Conservation (phyloP, 768 basidiomycete species). For the Suillus subalutaceus region DNA sequence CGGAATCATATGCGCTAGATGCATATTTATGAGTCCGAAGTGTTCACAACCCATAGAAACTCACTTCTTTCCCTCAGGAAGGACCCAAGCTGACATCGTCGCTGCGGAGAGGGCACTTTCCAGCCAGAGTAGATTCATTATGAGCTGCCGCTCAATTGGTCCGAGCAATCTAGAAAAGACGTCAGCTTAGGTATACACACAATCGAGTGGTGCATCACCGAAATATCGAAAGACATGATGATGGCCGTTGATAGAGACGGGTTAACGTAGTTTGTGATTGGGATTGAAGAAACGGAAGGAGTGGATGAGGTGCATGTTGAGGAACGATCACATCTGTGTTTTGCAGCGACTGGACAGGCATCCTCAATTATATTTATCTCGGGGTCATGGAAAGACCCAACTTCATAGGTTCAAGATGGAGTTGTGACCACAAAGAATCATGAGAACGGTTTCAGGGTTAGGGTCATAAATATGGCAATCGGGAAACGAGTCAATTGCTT, state of each 20-base stretch:
- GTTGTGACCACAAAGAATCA: neutral
- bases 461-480: neutral
- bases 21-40: neutral
- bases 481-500: neutral
- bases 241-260: conserved; percentile 82
- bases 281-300: conserved; percentile 78
- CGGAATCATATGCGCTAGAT: conserved; percentile 69
- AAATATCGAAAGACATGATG: conserved; percentile 89
- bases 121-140: conserved; percentile 89
- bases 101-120: conserved; percentile 69
- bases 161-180: conserved; percentile 60
- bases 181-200: conserved; percentile 12
- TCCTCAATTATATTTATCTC: conserved; percentile 4
- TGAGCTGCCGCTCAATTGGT: conserved; percentile 79
- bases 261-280: conserved; percentile 79
- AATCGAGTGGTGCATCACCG: conserved; percentile 47
- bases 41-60: conserved; percentile 13
- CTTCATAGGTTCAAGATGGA: neutral
- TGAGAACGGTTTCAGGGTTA: neutral
- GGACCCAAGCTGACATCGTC: conserved; percentile 78
- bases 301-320: conserved; percentile 53
- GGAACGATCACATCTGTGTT: conserved; percentile 14
- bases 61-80: conserved; percentile 73
- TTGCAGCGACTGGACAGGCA: conserved; percentile 9
- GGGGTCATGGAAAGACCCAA: conserved; percentile 2